Conservation (phyloP, 306 rosid species). For the Malus sylvestris region DNA sequence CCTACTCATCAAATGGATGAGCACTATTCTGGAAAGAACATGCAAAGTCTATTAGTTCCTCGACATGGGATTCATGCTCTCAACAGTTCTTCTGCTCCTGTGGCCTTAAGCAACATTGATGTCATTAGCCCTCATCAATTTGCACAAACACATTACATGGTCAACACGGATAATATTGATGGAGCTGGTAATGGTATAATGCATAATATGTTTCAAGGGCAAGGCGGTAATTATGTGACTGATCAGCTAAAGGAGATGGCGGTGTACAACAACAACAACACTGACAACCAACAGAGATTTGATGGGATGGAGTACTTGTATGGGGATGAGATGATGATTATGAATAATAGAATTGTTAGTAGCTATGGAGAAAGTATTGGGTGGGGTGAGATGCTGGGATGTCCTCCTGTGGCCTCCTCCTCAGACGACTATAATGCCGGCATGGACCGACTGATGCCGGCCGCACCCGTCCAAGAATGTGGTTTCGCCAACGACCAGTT, state of each 20-base stretch:
- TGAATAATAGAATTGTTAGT: neutral
- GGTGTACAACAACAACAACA: constrained; percentile 1
- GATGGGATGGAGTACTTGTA: constrained; percentile 50
- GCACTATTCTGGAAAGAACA: constrained; percentile 2
- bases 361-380: constrained; percentile 14
- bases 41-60: neutral
- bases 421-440: constrained; percentile 19
- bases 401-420: constrained; percentile 29
- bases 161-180: neutral
- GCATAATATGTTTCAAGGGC: constrained; percentile 35
- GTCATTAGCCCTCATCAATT: constrained; percentile 14
- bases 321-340: constrained; percentile 31
- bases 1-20: constrained; percentile 18
- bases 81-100: constrained; percentile 14
- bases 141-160: constrained; percentile 13
- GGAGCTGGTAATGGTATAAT: neutral
- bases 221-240: constrained; percentile 20
- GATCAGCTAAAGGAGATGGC: constrained; percentile 31
- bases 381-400: constrained; percentile 42
- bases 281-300: constrained; percentile 18
- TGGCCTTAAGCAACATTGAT: constrained; percentile 7
- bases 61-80: neutral
- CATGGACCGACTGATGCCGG: constrained; percentile 15
- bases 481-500: constrained; percentile 21
- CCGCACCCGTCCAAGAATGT: constrained; percentile 5